A percentile compares a stretch with the other conserved stretches of the same genome.
phyloP scores from a whole-genome alignment of 768 basidiomycete genomes.

The Leccinum arenicola region DNA sequence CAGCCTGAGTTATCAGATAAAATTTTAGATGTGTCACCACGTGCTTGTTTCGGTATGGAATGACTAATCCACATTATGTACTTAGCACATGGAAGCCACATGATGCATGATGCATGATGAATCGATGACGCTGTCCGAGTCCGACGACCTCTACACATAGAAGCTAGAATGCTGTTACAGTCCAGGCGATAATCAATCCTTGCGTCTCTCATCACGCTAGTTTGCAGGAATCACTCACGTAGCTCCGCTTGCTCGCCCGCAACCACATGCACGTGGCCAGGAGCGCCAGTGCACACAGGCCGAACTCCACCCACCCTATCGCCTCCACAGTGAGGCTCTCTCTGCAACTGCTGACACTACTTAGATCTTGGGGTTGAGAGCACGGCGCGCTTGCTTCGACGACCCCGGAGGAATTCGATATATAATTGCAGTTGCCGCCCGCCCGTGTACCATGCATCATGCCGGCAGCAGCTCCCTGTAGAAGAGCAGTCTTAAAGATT shows the following conservation, averaged over 20 bases:
- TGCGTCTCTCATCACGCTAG: constrained; percentile 34
- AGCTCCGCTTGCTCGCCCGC: constrained; percentile 36
- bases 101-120: no score
- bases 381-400: constrained; percentile 25
- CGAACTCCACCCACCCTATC: constrained; percentile 74
- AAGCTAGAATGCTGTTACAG: constrained; percentile 33
- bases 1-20: constrained; percentile 25
- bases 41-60: not conserved
- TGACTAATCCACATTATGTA: constrained; percentile 22
- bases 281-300: constrained; percentile 55
- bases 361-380: constrained; percentile 21
- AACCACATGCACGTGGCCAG: constrained; percentile 55
- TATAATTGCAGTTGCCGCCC: constrained; percentile 57
- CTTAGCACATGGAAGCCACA: not conserved
- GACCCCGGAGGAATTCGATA: constrained; percentile 35
- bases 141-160: constrained; percentile 24
- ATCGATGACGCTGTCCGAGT: not conserved
- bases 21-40: not conserved
- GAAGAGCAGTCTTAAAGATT: constrained; percentile 4
- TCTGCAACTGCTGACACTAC: constrained; percentile 49
- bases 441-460: constrained; percentile 62
- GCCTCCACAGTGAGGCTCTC: constrained; percentile 73
- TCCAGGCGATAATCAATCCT: constrained; percentile 20
- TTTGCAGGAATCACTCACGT: constrained; percentile 42
- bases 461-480: constrained; percentile 64